Base-by-base conservation (phyloP, 2,329 filamentous ascomycete genomes). In the Claviceps purpurea region DNA sequence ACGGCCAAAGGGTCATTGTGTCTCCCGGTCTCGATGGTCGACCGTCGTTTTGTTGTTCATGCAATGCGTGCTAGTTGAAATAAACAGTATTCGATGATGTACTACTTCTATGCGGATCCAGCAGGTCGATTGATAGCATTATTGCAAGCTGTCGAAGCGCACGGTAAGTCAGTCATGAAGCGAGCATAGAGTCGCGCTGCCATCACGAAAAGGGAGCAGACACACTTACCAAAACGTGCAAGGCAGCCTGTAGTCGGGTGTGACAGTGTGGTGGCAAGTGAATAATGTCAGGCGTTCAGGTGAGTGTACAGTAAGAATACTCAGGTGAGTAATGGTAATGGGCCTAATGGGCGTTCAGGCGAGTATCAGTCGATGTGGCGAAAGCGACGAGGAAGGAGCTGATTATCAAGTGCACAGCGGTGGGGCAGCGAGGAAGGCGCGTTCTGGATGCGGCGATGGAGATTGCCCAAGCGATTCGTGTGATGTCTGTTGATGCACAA, bases 1-100 rank as follows among this genome's bases (percentile, higher is more conserved):
- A 95, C 56, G 84, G 87, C 89, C 88, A 94, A 68, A 90, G 73
- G 65, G 84, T 81, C 87, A 91, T 91, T 52, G 56, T 66, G 44
- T 22, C 11, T 42, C 14, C 14, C n/a, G 10, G 18, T 42, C 13
- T 41, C 50, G 30, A 26, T 26, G 20, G 41, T 45, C 30, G 4
- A 8, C 30, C 10, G 45, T 22, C 13, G 24, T 39, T 4, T 22
- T 8, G 10, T n/a, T 45, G n/a, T 43, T 14, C 8, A 13, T 37
- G 45, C 45, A 41, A 49, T 34, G 44, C 20, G 48, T 5, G 53
- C 50, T 50, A 53, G 34, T 52, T 50, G 2, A 26, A 40, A 11
- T 14, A 11, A 13, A 47, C 45, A 24, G 20, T 46, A 20, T 16
- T 26, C 44, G 48, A 49, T 37, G 30, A 22, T 40, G 10, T 38